Evolutionary conservation across 1,139 yeast species (phyloP).

Genomic region (Suhomyces bolitotheri): DNA sequence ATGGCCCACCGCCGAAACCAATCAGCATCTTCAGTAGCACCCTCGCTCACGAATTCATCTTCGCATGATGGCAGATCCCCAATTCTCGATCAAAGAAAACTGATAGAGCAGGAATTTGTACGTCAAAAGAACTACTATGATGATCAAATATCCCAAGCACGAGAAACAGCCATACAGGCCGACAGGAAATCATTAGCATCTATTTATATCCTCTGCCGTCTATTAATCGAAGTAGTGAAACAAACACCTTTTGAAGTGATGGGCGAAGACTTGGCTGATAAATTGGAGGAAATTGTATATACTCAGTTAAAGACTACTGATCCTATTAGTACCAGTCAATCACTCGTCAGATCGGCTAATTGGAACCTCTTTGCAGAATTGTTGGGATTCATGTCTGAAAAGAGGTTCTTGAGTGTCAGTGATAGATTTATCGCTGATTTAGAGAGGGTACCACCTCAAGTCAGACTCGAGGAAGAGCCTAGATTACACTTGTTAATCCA

Average conservation of each 20-base stretch:
- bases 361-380: constrained; percentile 93
- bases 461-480: constrained; percentile 63
- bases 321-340: constrained; percentile 63
- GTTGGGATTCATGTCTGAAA: constrained; percentile 86
- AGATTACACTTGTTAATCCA: constrained; percentile 73
- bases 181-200: constrained; percentile 85
- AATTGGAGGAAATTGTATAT: constrained; percentile 90
- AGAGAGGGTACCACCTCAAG: constrained; percentile 64
- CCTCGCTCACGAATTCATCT: neutral
- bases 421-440: constrained; percentile 92
- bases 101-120: constrained; percentile 17
- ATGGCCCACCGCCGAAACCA: constrained; percentile 42
- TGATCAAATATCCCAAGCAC: constrained; percentile 55
- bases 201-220: constrained; percentile 89
- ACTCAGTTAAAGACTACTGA: constrained; percentile 88
- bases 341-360: constrained; percentile 81
- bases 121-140: constrained; percentile 31
- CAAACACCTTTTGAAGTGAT: constrained; percentile 74
- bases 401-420: constrained; percentile 80
- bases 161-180: constrained; percentile 75
- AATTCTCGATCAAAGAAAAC: constrained; percentile 1
- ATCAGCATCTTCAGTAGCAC: constrained; percentile 31
- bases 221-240: constrained; percentile 85
- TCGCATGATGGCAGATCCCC: constrained; percentile 1
- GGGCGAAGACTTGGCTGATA: constrained; percentile 80